Base-by-base conservation (phyloP, 257 asterid genomes). In the Solanum pennellii region DNA sequence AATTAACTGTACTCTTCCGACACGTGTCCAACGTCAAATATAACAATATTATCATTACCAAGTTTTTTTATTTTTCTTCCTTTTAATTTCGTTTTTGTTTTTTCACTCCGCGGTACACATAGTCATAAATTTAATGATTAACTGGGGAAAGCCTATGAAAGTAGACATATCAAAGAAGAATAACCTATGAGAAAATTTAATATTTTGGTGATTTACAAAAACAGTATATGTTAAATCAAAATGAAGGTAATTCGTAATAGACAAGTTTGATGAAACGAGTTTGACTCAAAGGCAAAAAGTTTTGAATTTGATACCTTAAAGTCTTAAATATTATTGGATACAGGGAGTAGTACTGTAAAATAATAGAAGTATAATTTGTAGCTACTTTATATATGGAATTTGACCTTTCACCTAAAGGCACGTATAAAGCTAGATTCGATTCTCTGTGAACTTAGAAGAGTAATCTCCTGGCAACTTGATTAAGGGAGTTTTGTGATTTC, bases 231-330 rank as follows among this genome's bases (percentile, higher is more conserved):
- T 5, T 37, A 5, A 37, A 37, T 37, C 39, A 37, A 37, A 5
- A 35, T 5, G 1, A 37, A 37, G 7, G 1, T 37, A 5, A 37
- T 37, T 0, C 39, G 2, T 7, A 37, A 1, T 37, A 37, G 7
- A 37, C 7, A 5, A 37, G 0, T 37, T 37, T 37, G 1, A 6
- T 37, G 1, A 1, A 0, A 37, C 0, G 7, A 37, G 39, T 1
- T 37, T 0, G 39, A 37, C 1, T 5, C 1, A 37, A 37, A 5
- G 39, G 7, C 7, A 0, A 37, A 6, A 37, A 5, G 0, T 37
- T 37, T 37, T 6, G 0, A 37, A 37, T 1, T 37, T 37, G 39
- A 37, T 7, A 35, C 6, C 39, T 35, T 35, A 35, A 35, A 5
- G 39, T 37, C 7, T 37, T 4, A 16, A 52, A 16, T 16, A 52